Percentiles rank a stretch among this genome's conserved stretches.
phyloP scores from a whole-genome alignment of 106 monocot species.

The Allium cepa region DNA sequence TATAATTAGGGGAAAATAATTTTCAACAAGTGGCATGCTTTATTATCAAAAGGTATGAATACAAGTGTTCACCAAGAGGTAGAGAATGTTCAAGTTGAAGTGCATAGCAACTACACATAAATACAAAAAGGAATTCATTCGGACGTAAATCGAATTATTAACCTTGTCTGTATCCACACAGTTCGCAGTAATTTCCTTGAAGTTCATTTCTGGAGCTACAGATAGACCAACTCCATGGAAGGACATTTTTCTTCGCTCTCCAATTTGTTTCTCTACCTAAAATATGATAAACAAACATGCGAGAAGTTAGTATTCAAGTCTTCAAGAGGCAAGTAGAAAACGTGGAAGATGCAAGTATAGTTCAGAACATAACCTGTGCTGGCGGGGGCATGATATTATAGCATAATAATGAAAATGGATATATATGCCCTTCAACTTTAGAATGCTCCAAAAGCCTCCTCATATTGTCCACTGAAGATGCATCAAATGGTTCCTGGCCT shows the following conservation, averaged over 20 bases:
- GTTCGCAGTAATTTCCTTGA: conserved; percentile 22
- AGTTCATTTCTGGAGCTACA: conserved; percentile 51
- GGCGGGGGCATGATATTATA: conserved; percentile 96
- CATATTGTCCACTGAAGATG: conserved; percentile 89
- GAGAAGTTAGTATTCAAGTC: neutral
- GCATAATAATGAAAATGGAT: conserved; percentile 76
- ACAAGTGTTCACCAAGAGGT: neutral
- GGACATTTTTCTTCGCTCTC: conserved; percentile 72
- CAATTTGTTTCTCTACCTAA: conserved; percentile 89
- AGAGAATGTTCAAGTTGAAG: neutral
- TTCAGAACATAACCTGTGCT: conserved; percentile 37
- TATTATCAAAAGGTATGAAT: neutral
- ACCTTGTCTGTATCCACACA: conserved; percentile 59
- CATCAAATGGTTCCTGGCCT: conserved; percentile 77
- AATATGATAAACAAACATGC: neutral
- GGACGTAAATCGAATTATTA: neutral
- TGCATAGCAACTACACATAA: too few species aligned
- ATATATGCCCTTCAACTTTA: conserved; percentile 64
- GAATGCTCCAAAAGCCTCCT: conserved; percentile 81
- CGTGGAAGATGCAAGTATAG: too few species aligned
- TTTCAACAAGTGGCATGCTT: neutral
- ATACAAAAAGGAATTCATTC: too few species aligned
- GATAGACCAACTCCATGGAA: conserved; percentile 85
- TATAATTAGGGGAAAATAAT: neutral
- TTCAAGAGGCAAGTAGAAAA: too few species aligned